Evolutionary conservation across 2,329 filamentous ascomycete species (phyloP).

Genomic region (Neocucurbitaria cava): DNA sequence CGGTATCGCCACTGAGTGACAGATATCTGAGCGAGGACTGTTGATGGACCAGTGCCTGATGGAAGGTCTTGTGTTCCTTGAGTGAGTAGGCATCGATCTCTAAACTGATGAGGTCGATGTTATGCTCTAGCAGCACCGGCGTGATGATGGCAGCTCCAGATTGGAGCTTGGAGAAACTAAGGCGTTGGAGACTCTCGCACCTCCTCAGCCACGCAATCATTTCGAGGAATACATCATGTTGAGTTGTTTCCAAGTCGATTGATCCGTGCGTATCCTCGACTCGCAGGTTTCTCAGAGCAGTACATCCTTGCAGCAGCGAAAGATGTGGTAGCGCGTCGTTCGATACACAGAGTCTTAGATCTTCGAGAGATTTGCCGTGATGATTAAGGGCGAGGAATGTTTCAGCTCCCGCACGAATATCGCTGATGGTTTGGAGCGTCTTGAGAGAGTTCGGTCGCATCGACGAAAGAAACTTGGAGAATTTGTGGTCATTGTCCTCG

Average conservation of each 20-base stretch:
- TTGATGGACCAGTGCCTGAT: constrained; percentile 61
- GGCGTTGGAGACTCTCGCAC: constrained; percentile 59
- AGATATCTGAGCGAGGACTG: constrained; percentile 57
- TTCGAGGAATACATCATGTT: constrained; percentile 61
- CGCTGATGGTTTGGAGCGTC: constrained; percentile 65
- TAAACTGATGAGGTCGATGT: constrained; percentile 57
- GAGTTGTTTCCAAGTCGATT: constrained; percentile 58
- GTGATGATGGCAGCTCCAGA: constrained; percentile 62
- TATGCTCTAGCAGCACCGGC: constrained; percentile 56
- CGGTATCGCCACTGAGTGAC: constrained; percentile 56
- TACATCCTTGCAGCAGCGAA: constrained; percentile 58
- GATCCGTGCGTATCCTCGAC: constrained; percentile 56
- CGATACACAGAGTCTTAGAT: constrained; percentile 60
- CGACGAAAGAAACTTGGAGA: constrained; percentile 65
- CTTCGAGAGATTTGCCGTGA: constrained; percentile 63
- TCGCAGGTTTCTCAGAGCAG: constrained; percentile 56
- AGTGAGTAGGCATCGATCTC: constrained; percentile 58
- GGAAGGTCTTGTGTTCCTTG: constrained; percentile 60
- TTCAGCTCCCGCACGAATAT: constrained; percentile 61
- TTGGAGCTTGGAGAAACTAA: constrained; percentile 60
- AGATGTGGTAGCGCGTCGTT: constrained; percentile 59
- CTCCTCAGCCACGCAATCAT: constrained; percentile 62
- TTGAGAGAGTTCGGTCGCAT: constrained; percentile 65
- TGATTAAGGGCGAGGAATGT: constrained; percentile 62
- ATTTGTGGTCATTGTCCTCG: constrained; percentile 61